phyloP scores from a whole-genome alignment of 345 rosid genomes.

The Cardamine chenopodiifolia region DNA sequence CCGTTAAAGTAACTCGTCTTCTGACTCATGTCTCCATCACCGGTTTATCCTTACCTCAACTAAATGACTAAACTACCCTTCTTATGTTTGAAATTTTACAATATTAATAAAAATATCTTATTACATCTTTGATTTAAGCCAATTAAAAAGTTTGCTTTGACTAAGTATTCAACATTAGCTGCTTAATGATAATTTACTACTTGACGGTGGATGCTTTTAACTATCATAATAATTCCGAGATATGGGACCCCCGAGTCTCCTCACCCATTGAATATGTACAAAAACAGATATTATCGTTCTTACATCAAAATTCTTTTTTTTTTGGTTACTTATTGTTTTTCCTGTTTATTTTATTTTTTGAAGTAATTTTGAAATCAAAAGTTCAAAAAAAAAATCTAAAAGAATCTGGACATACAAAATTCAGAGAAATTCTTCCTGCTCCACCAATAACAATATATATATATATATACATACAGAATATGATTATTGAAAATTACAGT shows the following conservation, averaged over 20 bases:
- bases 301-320: neutral
- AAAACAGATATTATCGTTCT: neutral
- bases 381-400: neutral
- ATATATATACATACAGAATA: neutral
- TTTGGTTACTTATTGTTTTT: neutral
- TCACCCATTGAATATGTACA: constrained; percentile 4
- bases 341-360: neutral
- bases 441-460: neutral
- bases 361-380: neutral
- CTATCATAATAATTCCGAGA: neutral
- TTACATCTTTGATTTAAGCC: constrained; percentile 5
- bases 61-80: constrained; percentile 29
- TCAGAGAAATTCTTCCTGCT: neutral
- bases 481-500: constrained; percentile 18
- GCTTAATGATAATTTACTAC: constrained; percentile 15
- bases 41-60: constrained; percentile 13
- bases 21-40: constrained; percentile 30
- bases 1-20: constrained; percentile 21
- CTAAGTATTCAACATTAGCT: constrained; percentile 27
- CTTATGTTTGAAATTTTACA: neutral
- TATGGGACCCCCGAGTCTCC: neutral
- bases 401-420: neutral
- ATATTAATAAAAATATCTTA: neutral
- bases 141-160: constrained; percentile 33
- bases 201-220: constrained; percentile 26